Base-by-base conservation (phyloP, 2,329 filamentous ascomycete genomes). In the Westerdykella aurantiaca region DNA sequence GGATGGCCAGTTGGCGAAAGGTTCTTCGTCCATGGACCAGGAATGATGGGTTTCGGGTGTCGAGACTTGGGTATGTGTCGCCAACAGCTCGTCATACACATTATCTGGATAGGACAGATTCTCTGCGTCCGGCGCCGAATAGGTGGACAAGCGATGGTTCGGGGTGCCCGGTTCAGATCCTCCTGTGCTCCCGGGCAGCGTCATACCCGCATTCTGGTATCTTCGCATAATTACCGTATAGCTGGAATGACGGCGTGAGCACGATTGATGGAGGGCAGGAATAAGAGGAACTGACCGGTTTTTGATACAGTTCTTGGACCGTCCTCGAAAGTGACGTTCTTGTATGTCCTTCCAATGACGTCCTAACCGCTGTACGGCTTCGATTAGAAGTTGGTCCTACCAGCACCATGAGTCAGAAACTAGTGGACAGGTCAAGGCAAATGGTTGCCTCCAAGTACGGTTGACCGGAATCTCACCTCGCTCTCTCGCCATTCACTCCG, bases 281-380 rank as follows among this genome's bases (percentile, higher is more conserved):
- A 29, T 9, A 29, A 35, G n/a, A 23, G 4, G 16, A 4, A 44
- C 51, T 34, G 50, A 67, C 58, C 67, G 57, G 39, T 70, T 70
- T 42, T 69, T 69, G 42, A 69, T 61, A 22, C 59, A 61, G 23
- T 67, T 66, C 42, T 66, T 69, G 2, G 67, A 68, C 14, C 67
- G 56, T 2, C 58, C 58, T 7, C 61, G 63, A 29, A 70, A 67
- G 29, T 63, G 52, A 7, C 55, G 51, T 5, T 54, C 49, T 35
- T 64, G 56, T 18, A 70, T 69, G 25, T 65, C 59, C 42, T 66
- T 67, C 67, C 67, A 70, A 44, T 68, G 63, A 10, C 66, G 56
- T 10, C 67, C 67, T 4, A 61, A 46, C 22, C 51, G 52, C 23
- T 58, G 49, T 2, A 63, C 66, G 33, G 63, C 65, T 34, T 61